Percentiles rank a stretch among this genome's conserved stretches.
These are phyloP conservation scores for Fusarium ambrosium DNA, from an alignment of 2,329 filamentous ascomycete species.

Conservation along the genomic window DNA sequence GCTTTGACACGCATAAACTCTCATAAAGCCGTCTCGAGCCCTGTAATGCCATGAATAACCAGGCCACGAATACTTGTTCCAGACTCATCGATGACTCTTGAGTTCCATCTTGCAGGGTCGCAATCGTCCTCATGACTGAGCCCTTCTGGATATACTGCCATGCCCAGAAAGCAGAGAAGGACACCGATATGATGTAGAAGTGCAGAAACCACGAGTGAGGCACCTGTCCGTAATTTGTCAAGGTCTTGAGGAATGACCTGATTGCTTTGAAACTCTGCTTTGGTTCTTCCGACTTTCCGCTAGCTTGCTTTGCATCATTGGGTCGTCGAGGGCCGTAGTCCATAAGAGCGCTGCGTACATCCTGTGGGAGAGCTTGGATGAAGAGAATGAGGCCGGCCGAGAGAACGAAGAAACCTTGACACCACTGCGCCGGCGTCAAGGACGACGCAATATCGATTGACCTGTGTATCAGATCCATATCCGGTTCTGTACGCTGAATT, in stretches of 20 bases:
- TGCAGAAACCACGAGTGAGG: slow-evolving; percentile 92
- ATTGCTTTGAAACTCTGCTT: slow-evolving; percentile 28
- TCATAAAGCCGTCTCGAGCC: slow-evolving; percentile 83
- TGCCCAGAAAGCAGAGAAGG: slow-evolving; percentile 81
- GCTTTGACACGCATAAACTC: slow-evolving; percentile 73
- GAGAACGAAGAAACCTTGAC: slow-evolving; percentile 63
- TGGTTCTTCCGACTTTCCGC: slow-evolving; percentile 29
- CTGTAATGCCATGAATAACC: slow-evolving; percentile 82
- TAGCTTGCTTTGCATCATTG: slow-evolving; percentile 31
- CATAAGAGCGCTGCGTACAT: slow-evolving; percentile 60
- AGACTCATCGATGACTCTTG: slow-evolving; percentile 62
- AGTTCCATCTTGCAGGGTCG: slow-evolving; percentile 52
- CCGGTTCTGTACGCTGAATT: neutral
- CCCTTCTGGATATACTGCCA: slow-evolving; percentile 72
- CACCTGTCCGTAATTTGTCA: slow-evolving; percentile 65
- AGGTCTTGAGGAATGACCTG: slow-evolving; percentile 47
- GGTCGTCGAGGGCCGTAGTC: slow-evolving; percentile 64
- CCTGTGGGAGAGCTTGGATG: slow-evolving; percentile 59
- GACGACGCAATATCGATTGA: slow-evolving; percentile 2
- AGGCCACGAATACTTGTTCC: slow-evolving; percentile 74
- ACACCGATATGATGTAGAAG: slow-evolving; percentile 83
- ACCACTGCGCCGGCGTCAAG: slow-evolving; percentile 51
- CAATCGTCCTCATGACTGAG: slow-evolving; percentile 62
- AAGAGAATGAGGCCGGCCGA: slow-evolving; percentile 56
- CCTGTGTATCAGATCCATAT: slow-evolving; percentile 17